phyloP scores from a whole-genome alignment of 148 eudicot genomes.

The Rhododendron williamsianum region DNA sequence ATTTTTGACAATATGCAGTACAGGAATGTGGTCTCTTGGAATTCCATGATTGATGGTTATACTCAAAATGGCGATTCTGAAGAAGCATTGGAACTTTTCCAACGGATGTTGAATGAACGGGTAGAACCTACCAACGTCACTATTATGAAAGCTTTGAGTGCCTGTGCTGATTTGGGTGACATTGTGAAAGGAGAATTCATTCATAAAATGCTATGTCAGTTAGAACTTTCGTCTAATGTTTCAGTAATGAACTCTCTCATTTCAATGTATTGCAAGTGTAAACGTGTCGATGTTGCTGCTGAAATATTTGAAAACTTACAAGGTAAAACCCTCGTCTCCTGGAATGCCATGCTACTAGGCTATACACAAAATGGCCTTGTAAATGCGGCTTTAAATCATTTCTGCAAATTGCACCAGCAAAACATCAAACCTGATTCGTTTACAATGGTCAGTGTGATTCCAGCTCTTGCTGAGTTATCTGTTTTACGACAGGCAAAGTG shows the following conservation, averaged over 20 bases:
- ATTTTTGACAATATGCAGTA: slow-evolving; percentile 51
- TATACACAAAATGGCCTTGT: slow-evolving; percentile 62
- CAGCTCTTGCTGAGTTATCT: slow-evolving; percentile 77
- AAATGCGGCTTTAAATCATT: slow-evolving; percentile 50
- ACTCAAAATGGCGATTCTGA: slow-evolving; percentile 48
- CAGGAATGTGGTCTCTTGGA: slow-evolving; percentile 77
- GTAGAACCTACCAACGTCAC: slow-evolving; percentile 68
- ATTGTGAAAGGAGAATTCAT: slow-evolving; percentile 44
- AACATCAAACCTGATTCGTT: slow-evolving; percentile 57
- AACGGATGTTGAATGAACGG: slow-evolving; percentile 60
- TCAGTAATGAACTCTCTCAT: slow-evolving; percentile 72
- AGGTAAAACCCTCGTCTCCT: slow-evolving; percentile 68
- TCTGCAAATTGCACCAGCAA: slow-evolving; percentile 38
- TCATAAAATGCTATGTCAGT: slow-evolving; percentile 35
- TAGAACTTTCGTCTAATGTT: slow-evolving; percentile 44
- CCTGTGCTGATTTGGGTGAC: slow-evolving; percentile 64
- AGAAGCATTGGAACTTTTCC: slow-evolving; percentile 59
- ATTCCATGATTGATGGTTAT: slow-evolving; percentile 79
- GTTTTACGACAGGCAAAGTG: slow-evolving; percentile 71
- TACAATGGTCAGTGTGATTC: slow-evolving; percentile 77
- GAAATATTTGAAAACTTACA: slow-evolving; percentile 42
- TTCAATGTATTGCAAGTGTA: slow-evolving; percentile 86
- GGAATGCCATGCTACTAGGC: slow-evolving; percentile 87
- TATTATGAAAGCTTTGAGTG: slow-evolving; percentile 65
- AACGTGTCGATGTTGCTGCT: slow-evolving; percentile 48